Percentiles rank a stretch among this genome's conserved stretches.
phyloP scores from a whole-genome alignment of 805 yeast species.

The Candida mattraensis region DNA sequence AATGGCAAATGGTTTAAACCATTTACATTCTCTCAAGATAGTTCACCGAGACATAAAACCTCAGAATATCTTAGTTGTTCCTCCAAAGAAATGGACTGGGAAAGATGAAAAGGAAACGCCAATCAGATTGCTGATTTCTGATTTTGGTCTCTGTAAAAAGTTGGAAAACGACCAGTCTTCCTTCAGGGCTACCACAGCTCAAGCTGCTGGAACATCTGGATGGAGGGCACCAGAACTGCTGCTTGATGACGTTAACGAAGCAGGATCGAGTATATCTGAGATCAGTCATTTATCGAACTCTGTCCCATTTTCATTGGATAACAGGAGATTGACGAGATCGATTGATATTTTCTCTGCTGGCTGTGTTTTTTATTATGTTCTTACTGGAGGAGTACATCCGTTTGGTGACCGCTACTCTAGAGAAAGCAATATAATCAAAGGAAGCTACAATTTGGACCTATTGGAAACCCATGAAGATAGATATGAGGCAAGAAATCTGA shows the following conservation, averaged over 20 bases:
- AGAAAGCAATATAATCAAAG: slow-evolving; percentile 83
- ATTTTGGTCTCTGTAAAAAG: slow-evolving; percentile 93
- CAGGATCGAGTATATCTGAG: slow-evolving; percentile 16
- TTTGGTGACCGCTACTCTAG: slow-evolving; percentile 90
- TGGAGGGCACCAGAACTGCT: slow-evolving; percentile 97
- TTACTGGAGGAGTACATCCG: slow-evolving; percentile 86
- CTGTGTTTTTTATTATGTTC: slow-evolving; percentile 85
- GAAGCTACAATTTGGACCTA: slow-evolving; percentile 51
- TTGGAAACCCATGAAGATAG: slow-evolving; percentile 46
- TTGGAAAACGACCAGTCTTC: slow-evolving; percentile 91
- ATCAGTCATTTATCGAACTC: slow-evolving; percentile 3
- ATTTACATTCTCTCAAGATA: slow-evolving; percentile 84
- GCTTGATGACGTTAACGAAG: slow-evolving; percentile 37
- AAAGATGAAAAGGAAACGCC: slow-evolving; percentile 35
- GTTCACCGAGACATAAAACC: slow-evolving; percentile 96
- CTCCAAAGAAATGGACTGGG: slow-evolving; percentile 47
- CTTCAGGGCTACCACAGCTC: slow-evolving; percentile 86
- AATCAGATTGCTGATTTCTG: slow-evolving; percentile 80
- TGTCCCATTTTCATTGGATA: slow-evolving; percentile 12
- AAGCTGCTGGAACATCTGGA: slow-evolving; percentile 96
- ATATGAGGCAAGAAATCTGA: slow-evolving; percentile 70
- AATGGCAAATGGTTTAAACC: slow-evolving; percentile 79
- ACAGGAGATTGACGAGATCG: slow-evolving; percentile 75
- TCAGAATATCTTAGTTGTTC: slow-evolving; percentile 85
- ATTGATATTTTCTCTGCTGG: slow-evolving; percentile 95